A percentile compares a stretch with the other conserved stretches of the same genome.
Conservation (phyloP, 1,284 basidiomycete species). For the Cryptococcus maquisensis region DNA sequence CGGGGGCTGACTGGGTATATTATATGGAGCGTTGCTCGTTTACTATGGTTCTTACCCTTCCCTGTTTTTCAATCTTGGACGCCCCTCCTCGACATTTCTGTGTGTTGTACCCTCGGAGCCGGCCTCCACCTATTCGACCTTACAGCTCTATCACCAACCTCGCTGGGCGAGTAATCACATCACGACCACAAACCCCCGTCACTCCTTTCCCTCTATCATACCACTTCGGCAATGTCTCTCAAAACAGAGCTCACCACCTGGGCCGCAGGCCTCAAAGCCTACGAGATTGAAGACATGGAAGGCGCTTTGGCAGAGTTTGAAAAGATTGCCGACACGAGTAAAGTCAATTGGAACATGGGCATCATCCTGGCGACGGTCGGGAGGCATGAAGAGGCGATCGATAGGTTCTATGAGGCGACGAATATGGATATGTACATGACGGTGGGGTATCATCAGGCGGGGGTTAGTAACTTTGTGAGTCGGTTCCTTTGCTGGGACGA, state of each 20-base stretch:
- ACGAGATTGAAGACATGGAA: conserved; percentile 75
- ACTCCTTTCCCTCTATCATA: neutral
- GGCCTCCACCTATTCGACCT: too few species aligned
- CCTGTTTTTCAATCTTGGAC: too few species aligned
- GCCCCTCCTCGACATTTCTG: neutral
- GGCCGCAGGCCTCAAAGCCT: conserved; percentile 75
- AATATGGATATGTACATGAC: conserved; percentile 75
- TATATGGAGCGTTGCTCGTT: too few species aligned
- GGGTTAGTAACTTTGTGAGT: conserved; percentile 32
- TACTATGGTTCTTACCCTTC: too few species aligned
- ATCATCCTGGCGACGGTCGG: conserved; percentile 84
- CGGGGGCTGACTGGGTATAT: too few species aligned
- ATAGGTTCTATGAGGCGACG: conserved; percentile 70
- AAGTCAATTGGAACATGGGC: conserved; percentile 84
- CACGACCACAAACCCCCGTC: neutral
- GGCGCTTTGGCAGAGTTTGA: conserved; percentile 66
- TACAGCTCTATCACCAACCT: too few species aligned
- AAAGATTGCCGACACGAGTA: conserved; percentile 72
- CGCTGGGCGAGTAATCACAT: neutral
- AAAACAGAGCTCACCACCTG: conserved; percentile 73
- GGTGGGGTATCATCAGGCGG: conserved; percentile 59
- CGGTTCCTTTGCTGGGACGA: neutral
- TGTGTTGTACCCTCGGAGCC: neutral
- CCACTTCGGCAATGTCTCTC: conserved; percentile 35
- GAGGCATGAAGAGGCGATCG: conserved; percentile 74